Base-by-base conservation (phyloP, 768 basidiomycete species). In the Lentinula aciculospora region DNA sequence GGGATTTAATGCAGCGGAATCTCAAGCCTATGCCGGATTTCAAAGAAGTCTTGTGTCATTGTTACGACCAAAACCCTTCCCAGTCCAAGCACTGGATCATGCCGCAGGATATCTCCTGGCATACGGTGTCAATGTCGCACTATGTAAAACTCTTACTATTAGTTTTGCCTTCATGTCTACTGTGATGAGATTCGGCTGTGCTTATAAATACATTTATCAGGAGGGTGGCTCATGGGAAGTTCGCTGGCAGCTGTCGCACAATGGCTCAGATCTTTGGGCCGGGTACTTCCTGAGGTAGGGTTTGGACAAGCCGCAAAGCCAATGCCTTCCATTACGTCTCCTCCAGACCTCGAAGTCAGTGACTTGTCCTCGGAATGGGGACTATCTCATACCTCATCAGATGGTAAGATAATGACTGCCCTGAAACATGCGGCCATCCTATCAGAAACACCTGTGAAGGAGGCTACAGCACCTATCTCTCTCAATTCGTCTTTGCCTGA, bases 211-310 rank as follows among this genome's bases (percentile, higher is more conserved):
- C 21, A 13, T 44, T 32, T 31, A 9, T 25, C 59, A 84, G 83
- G 80, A 82, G 57, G 84, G 85, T 21, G 82, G 83, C 7, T 81
- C 81, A 4, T 84, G 78, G 75, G 80, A 81, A 63, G 80, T 85
- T 0, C 84, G 4, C 74, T 86, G 1, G 80, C 80, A 31, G 78
- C 74, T 0, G 80, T 83, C 1, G 81, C 77, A 1, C 75, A 76
- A 49, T 85, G 82, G 81, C 69, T 85, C 12, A 77, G 81, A 27
- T 79, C 81, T 13, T 63, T 86, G 1, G 84, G 83, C 0, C 74
- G 71, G 17, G 54, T 81, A 12, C 55, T 68, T 7, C 73, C 78
- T n/a, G 46, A 65, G 25, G 63, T 65, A 0, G 81, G 73, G 0
- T 82, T 82, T 57, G 72, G 75, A 10, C 46, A 63, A 45, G 12